A percentile compares a stretch with the other conserved stretches of the same genome.
These are phyloP conservation scores for Cephaloascus fragrans DNA, from an alignment of 805 yeast genomes.

Conservation along the genomic window DNA sequence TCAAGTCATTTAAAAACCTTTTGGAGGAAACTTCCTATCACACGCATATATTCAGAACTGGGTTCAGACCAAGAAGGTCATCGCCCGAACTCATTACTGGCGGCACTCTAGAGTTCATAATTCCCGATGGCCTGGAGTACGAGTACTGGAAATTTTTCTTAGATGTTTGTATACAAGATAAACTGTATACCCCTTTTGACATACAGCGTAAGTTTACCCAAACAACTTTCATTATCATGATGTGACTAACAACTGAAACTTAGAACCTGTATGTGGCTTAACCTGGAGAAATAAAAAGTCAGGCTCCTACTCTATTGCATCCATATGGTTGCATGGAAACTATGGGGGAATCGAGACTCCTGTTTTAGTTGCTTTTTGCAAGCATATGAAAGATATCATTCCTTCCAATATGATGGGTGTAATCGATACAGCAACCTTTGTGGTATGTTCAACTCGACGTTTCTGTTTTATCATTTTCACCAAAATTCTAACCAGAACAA, in stretches of 20 bases:
- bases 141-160: background rate
- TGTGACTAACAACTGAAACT: too few species aligned
- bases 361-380: background rate
- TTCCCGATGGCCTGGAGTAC: slow-evolving; percentile 1
- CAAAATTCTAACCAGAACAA: background rate
- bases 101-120: slow-evolving; percentile 4
- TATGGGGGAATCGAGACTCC: background rate
- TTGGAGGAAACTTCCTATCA: background rate
- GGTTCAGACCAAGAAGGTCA: slow-evolving; percentile 3
- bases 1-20: background rate
- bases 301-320: background rate
- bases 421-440: background rate
- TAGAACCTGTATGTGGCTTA: background rate
- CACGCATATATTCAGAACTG: slow-evolving; percentile 5
- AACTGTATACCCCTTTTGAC: background rate
- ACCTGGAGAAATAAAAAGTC: background rate
- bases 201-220: background rate
- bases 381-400: background rate
- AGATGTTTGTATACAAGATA: background rate
- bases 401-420: background rate
- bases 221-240: too few species aligned
- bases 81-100: slow-evolving; percentile 1
- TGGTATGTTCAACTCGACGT: background rate
- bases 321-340: background rate
- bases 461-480: background rate